Evolutionary conservation across 345 rosid genomes (phyloP).

Genomic region (Populus simonii): DNA sequence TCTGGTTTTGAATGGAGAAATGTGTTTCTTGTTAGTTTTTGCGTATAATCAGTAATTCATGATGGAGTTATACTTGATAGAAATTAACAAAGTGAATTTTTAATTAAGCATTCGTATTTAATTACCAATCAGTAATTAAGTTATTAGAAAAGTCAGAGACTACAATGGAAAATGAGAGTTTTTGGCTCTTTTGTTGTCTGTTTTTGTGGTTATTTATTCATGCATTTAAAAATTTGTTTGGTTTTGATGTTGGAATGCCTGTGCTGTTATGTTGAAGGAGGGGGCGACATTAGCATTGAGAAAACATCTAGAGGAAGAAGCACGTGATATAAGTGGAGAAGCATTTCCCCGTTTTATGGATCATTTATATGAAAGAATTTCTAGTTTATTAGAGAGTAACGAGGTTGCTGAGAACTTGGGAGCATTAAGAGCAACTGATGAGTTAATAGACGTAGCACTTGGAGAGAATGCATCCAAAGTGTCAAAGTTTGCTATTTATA

Average conservation of each 20-base stretch:
- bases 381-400: slow-evolving; percentile 61
- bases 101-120: not conserved
- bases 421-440: slow-evolving; percentile 84
- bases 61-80: not conserved
- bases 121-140: not conserved
- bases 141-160: not conserved
- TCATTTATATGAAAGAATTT: slow-evolving; percentile 70
- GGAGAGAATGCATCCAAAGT: slow-evolving; percentile 98
- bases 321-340: slow-evolving; percentile 85
- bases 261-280: slow-evolving; percentile 44
- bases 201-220: not conserved
- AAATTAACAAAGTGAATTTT: not conserved
- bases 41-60: not conserved
- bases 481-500: slow-evolving; percentile 70
- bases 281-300: slow-evolving; percentile 77
- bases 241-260: slow-evolving; percentile 7
- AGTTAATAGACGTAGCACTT: slow-evolving; percentile 84
- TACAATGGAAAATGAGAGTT: not conserved
- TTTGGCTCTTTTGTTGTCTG: not conserved
- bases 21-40: not conserved
- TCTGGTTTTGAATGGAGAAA: not conserved
- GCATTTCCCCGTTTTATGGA: slow-evolving; percentile 88
- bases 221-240: not conserved
- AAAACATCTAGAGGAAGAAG: slow-evolving; percentile 82
- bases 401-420: slow-evolving; percentile 89